Evolutionary conservation across 2,329 filamentous ascomycete species (phyloP), one percentile per base, ranked within the genome.

Genomic region (Thelonectria rubi): DNA sequence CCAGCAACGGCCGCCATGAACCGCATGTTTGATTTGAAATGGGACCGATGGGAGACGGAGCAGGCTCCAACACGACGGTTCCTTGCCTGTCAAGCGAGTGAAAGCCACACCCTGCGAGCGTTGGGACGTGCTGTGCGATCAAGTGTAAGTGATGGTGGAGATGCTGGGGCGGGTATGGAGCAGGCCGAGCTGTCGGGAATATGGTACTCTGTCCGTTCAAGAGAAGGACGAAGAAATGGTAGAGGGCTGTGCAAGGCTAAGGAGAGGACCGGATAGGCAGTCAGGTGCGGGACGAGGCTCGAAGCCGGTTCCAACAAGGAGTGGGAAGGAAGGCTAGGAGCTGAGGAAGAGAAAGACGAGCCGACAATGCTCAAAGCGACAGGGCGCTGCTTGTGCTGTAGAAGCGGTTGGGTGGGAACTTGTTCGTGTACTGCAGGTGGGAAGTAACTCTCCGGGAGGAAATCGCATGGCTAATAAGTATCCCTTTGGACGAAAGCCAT

Each of bases 1-100:
- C 69, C 60, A 53, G 67, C 24, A 15, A 71, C 46, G 7, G 53
- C 26, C 15, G 62, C 68, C 26, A 62, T 63, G 20, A 69, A 48
- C 62, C 72, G 47, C 64, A 70, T 67, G 54, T 45, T 51, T 34
- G 15, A 21, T 45, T 51, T 34, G 15, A 21, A 52, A 53, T 37
- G 37, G 15, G 5, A 47, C 17, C 11, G 11, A 12, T 39, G 39
- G 32, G 1, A 26, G 30, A 21, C 10, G 32, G 10, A 47, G 21
- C 45, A 37, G 52, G n/a, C 49, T 11, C 24, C 12, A 10, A 30
- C 3, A 3, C 8, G 12, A 52, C 26, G 8, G 42, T 20, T 21
- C 21, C 18, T 21, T 21, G 20, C 5, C 14, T 52, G 34, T 42
- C 40, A 12, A n/a, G 20, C 3, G 42, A 21, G 42, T 21, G 18